These are phyloP conservation scores for Pseudogymnoascus sp. DNA, from an alignment of 2,329 filamentous ascomycete genomes.

Conservation along the genomic window DNA sequence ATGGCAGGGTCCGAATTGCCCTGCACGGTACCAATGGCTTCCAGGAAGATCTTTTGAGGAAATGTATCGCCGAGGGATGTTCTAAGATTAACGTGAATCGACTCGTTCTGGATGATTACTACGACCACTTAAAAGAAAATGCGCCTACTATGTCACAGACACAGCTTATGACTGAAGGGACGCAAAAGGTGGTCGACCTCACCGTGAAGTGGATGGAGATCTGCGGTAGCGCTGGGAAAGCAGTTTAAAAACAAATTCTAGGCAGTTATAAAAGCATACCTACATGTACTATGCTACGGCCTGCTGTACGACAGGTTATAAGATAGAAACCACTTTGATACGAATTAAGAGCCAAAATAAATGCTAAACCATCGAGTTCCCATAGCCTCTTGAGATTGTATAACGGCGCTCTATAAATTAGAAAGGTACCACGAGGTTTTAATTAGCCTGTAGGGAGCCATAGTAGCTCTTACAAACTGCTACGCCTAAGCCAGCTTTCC, in stretches of 20 bases:
- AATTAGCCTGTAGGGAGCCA: background rate
- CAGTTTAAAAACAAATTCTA: slow-evolving; percentile 24
- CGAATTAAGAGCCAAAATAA: background rate
- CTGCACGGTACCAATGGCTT: slow-evolving; percentile 54
- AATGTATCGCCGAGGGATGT: slow-evolving; percentile 46
- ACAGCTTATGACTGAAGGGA: slow-evolving; percentile 37
- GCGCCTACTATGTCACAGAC: slow-evolving; percentile 30
- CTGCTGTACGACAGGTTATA: too few relatives aligned
- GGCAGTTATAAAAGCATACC: slow-evolving; percentile 18
- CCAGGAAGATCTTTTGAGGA: slow-evolving; percentile 39
- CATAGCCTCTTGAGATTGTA: background rate
- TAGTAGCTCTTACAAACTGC: background rate
- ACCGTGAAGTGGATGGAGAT: slow-evolving; percentile 27
- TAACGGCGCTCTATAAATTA: background rate
- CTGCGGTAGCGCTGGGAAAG: slow-evolving; percentile 35
- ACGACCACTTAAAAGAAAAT: slow-evolving; percentile 34
- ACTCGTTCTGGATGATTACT: slow-evolving; percentile 40
- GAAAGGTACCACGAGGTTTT: background rate
- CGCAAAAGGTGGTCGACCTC: slow-evolving; percentile 34
- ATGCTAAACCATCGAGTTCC: background rate
- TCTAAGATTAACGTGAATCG: slow-evolving; percentile 54
- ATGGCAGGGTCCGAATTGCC: slow-evolving; percentile 39
- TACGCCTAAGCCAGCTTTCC: background rate
- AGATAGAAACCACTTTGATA: too few relatives aligned
- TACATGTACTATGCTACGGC: background rate